Percentiles rank a stretch among this genome's conserved stretches.
These are phyloP conservation scores for Leccinum aurantiacum DNA, from an alignment of 768 basidiomycete species.

Conservation along the genomic window DNA sequence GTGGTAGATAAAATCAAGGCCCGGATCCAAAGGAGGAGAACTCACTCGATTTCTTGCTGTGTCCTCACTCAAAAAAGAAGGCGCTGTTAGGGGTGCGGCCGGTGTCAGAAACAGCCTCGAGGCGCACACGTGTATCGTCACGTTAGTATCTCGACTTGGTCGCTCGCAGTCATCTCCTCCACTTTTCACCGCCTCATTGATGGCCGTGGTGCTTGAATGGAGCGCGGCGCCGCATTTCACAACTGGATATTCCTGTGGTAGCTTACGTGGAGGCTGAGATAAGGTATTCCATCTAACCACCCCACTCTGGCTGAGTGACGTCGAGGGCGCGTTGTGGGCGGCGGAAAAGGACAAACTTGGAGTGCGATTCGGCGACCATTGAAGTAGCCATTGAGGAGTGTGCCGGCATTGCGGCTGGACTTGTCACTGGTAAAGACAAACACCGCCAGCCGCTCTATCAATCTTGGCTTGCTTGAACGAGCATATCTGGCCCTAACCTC, in stretches of 20 bases:
- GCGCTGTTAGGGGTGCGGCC: slow-evolving; percentile 13
- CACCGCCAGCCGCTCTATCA: slow-evolving; percentile 3
- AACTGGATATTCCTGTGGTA: background rate
- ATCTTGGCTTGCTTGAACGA: background rate
- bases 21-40: background rate
- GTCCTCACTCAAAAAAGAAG: background rate
- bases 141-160: background rate
- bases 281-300: background rate
- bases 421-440: slow-evolving; percentile 13
- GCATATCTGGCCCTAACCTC: background rate
- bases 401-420: slow-evolving; percentile 7
- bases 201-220: slow-evolving; percentile 11
- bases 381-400: background rate
- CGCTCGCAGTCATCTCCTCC: slow-evolving; percentile 5
- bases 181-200: slow-evolving; percentile 8
- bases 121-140: slow-evolving; percentile 21
- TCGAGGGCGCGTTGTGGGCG: background rate
- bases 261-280: background rate
- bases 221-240: background rate
- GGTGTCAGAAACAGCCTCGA: slow-evolving; percentile 13
- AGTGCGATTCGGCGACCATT: background rate
- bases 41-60: background rate
- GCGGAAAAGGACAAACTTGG: background rate
- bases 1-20: background rate
- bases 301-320: background rate